Percentiles rank a stretch among this genome's conserved stretches.
Conservation (phyloP, 2,329 filamentous ascomycete species). For the Colletotrichum tabaci region DNA sequence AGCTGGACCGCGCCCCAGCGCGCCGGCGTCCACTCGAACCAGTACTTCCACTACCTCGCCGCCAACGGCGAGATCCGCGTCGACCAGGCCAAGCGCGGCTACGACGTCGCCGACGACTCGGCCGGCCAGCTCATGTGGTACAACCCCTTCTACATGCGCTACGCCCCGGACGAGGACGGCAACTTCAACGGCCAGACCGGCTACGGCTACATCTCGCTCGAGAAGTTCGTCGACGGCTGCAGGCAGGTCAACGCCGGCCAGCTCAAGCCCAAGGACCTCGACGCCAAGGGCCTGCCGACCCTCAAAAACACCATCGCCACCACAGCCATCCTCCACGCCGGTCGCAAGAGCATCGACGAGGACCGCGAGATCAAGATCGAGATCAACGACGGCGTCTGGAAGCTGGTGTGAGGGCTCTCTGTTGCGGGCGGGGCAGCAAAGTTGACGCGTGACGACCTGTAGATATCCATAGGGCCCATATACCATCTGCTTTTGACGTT, state of each 20-base stretch:
- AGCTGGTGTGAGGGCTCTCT: conserved; percentile 63
- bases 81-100: conserved; percentile 94
- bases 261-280: conserved; percentile 81
- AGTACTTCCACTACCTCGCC: conserved; percentile 97
- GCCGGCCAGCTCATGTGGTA: conserved; percentile 83
- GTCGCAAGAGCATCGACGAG: conserved; percentile 88
- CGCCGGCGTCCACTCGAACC: conserved; percentile 95
- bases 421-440: not conserved
- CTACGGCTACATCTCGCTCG: conserved; percentile 94
- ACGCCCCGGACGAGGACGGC: conserved; percentile 93
- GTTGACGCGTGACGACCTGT: conserved; percentile 23
- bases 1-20: conserved; percentile 95
- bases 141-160: conserved; percentile 97
- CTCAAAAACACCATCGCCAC: conserved; percentile 91
- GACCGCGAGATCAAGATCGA: conserved; percentile 82
- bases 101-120: conserved; percentile 91
- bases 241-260: conserved; percentile 82
- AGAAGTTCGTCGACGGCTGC: conserved; percentile 95
- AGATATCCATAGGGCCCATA: conserved; percentile 27
- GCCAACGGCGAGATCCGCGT: conserved; percentile 87
- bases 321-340: conserved; percentile 91
- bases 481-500: conserved; percentile 40
- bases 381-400: conserved; percentile 77
- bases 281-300: conserved; percentile 86
- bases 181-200: conserved; percentile 94